phyloP scores from a whole-genome alignment of 176 grass and related monocot species.

The Triticum dicoccoides region DNA sequence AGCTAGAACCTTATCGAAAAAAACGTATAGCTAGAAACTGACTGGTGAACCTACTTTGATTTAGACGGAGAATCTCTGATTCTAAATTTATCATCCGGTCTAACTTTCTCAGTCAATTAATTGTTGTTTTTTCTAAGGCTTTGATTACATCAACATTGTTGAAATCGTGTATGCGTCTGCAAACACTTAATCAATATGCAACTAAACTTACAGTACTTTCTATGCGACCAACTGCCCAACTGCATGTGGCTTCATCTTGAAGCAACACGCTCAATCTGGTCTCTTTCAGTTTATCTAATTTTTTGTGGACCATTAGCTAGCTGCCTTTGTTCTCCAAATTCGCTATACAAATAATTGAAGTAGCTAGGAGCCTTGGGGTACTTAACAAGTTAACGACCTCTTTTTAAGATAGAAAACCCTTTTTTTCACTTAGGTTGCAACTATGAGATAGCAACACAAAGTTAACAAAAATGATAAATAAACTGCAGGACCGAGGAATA shows the following conservation, averaged over 20 bases:
- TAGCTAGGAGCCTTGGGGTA: neutral
- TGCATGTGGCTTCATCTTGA: conserved; percentile 30
- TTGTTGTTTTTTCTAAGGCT: conserved; percentile 17
- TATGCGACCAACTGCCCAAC: neutral
- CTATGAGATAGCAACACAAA: neutral
- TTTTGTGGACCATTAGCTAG: neutral
- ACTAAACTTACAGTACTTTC: neutral
- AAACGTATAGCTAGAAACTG: conserved; percentile 25
- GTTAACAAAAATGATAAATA: neutral
- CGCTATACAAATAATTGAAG: neutral
- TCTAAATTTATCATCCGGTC: conserved; percentile 20
- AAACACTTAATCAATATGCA: conserved; percentile 2
- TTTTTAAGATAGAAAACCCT: neutral
- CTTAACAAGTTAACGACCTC: neutral
- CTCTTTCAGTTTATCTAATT: neutral
- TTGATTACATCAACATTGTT: conserved; percentile 32
- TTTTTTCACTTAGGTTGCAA: neutral
- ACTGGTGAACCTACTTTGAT: conserved; percentile 8
- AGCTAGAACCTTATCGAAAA: neutral
- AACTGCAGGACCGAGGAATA: neutral
- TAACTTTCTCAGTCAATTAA: neutral
- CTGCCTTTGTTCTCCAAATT: neutral
- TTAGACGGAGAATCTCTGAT: neutral
- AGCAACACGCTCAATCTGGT: neutral
- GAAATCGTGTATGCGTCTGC: neutral